Evolutionary conservation across 768 basidiomycete genomes (phyloP).

Genomic region (Lactarius indigo): DNA sequence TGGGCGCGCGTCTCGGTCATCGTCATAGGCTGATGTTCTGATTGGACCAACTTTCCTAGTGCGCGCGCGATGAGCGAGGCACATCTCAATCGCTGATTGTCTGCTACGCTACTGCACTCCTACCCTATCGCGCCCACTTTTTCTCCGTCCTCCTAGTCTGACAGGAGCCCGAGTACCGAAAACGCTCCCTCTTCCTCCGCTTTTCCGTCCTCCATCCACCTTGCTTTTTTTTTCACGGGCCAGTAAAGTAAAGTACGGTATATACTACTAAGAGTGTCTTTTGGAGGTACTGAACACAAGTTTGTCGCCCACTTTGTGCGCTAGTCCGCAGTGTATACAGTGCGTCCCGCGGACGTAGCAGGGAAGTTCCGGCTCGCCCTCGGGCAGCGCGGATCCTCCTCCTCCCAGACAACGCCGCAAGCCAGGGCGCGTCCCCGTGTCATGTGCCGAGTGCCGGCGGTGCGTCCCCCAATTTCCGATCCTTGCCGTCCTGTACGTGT

Average conservation of each 20-base stretch:
- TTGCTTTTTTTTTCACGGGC: background rate
- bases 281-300: background rate
- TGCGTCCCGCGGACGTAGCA: background rate
- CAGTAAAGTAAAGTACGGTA: slow-evolving; percentile 1
- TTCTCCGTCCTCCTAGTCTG: background rate
- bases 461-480: slow-evolving; percentile 20
- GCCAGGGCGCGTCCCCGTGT: slow-evolving; percentile 29
- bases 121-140: background rate
- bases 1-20: background rate
- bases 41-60: background rate
- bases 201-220: background rate
- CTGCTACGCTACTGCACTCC: background rate
- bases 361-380: slow-evolving; percentile 4
- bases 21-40: background rate
- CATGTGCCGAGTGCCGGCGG: slow-evolving; percentile 40
- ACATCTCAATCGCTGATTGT: background rate
- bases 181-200: background rate
- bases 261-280: background rate
- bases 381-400: slow-evolving; percentile 7
- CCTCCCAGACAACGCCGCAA: slow-evolving; percentile 24
- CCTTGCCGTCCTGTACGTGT: background rate
- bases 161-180: background rate
- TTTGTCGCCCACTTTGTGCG: background rate
- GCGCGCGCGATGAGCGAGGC: slow-evolving; percentile 4
- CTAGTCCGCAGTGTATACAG: slow-evolving; percentile 1